phyloP scores from a whole-genome alignment of 2,329 filamentous ascomycete species.

The Ceratocystis albifundus region DNA sequence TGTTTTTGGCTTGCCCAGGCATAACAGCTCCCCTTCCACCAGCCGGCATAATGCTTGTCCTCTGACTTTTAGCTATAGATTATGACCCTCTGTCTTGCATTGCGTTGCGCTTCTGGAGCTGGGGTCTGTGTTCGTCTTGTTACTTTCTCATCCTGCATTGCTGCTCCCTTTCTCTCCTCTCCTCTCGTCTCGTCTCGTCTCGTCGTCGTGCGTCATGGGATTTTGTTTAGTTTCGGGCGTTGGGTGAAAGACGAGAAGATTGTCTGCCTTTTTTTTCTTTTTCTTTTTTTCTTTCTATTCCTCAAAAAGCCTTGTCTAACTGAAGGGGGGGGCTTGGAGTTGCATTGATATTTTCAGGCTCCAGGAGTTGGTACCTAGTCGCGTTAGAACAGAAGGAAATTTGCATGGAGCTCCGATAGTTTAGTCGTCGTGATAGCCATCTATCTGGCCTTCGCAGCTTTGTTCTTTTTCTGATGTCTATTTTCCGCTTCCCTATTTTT shows the following conservation, averaged over 20 bases:
- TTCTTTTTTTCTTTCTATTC: too few species aligned
- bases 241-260: neutral
- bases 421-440: too few species aligned
- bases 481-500: neutral
- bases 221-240: conserved; percentile 5
- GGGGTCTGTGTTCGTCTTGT: too few species aligned
- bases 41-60: neutral
- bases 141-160: neutral
- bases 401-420: neutral
- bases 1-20: neutral
- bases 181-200: neutral
- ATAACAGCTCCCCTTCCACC: neutral
- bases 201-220: neutral
- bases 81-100: too few species aligned
- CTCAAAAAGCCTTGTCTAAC: neutral
- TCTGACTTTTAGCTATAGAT: too few species aligned
- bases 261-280: neutral
- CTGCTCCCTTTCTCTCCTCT: neutral
- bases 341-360: neutral
- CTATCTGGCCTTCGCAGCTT: neutral
- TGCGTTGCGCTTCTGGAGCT: too few species aligned
- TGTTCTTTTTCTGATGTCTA: neutral
- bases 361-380: neutral
- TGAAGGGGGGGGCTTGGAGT: neutral
- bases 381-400: neutral